Evolutionary conservation across 257 asterid genomes (phyloP).

Genomic region (Salvia splendens): DNA sequence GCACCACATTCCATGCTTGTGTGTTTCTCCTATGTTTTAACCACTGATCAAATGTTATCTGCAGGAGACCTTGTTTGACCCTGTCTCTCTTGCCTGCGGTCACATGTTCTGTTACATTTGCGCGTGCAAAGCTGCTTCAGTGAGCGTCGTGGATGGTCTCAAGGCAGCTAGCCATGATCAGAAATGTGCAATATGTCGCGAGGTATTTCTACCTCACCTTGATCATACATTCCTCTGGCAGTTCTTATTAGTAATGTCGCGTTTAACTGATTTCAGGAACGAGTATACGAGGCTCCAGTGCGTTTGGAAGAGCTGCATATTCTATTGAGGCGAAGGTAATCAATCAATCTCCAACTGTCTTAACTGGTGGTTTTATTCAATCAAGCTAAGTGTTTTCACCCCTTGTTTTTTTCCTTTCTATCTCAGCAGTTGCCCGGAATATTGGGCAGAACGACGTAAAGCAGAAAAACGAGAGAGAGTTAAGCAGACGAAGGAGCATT

Average conservation of each 20-base stretch:
- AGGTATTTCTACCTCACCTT: conserved; percentile 40
- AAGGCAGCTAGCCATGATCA: conserved; percentile 47
- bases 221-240: too few relatives aligned
- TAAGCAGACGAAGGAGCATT: conserved; percentile 78
- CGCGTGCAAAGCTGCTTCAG: conserved; percentile 92
- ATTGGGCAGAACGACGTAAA: conserved; percentile 73
- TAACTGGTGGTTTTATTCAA: neutral
- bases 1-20: neutral
- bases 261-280: conserved; percentile 44
- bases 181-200: conserved; percentile 92
- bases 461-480: conserved; percentile 71
- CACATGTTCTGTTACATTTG: conserved; percentile 91
- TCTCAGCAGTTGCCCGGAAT: conserved; percentile 68
- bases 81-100: conserved; percentile 82
- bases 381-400: neutral
- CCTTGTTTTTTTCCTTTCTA: neutral
- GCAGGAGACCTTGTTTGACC: conserved; percentile 89
- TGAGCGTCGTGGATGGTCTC: conserved; percentile 80
- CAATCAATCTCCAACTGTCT: neutral
- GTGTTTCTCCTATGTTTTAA: too few relatives aligned
- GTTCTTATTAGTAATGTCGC: neutral
- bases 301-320: conserved; percentile 88
- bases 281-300: conserved; percentile 70
- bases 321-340: conserved; percentile 66
- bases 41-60: too few relatives aligned